phyloP scores from a whole-genome alignment of 2,329 filamentous ascomycete genomes.

The Aspergillus felis region DNA sequence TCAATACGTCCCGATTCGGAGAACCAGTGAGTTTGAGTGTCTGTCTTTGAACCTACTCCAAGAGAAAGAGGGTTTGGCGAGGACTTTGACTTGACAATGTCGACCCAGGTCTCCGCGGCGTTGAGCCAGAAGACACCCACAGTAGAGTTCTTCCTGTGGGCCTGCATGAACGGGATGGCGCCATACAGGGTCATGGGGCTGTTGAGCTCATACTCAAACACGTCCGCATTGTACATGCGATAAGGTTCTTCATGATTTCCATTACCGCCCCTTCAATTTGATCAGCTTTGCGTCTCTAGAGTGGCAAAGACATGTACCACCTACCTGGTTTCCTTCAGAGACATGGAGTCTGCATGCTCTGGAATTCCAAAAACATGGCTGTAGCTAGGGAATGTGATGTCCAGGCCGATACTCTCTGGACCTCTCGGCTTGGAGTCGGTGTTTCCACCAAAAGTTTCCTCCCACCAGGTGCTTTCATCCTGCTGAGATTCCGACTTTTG shows the following conservation, averaged over 20 bases:
- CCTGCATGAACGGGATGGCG: slow-evolving; percentile 97
- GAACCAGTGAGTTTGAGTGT: slow-evolving; percentile 93
- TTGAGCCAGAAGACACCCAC: slow-evolving; percentile 98
- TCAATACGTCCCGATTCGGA: slow-evolving; percentile 88
- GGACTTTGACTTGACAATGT: slow-evolving; percentile 77
- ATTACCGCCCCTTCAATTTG: slow-evolving; percentile 60
- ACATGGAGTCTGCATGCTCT: slow-evolving; percentile 83
- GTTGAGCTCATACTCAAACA: slow-evolving; percentile 95
- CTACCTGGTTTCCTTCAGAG: slow-evolving; percentile 79
- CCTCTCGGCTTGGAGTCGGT: slow-evolving; percentile 94
- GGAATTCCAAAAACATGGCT: slow-evolving; percentile 92
- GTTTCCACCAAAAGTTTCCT: slow-evolving; percentile 91
- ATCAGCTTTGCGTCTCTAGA: slow-evolving; percentile 17
- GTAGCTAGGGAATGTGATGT: slow-evolving; percentile 89
- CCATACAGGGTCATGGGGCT: slow-evolving; percentile 98
- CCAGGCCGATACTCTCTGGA: slow-evolving; percentile 84
- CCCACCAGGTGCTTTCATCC: slow-evolving; percentile 91
- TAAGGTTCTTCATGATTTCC: slow-evolving; percentile 87
- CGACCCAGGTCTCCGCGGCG: slow-evolving; percentile 94
- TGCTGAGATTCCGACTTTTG: slow-evolving; percentile 37
- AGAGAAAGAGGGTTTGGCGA: slow-evolving; percentile 73
- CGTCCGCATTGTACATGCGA: slow-evolving; percentile 90
- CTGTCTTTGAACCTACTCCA: slow-evolving; percentile 63
- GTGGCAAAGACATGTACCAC: background rate
- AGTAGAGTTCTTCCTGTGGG: slow-evolving; percentile 86